Conservation (phyloP, 2,329 filamentous ascomycete genomes). For the Beauveria varroae region DNA sequence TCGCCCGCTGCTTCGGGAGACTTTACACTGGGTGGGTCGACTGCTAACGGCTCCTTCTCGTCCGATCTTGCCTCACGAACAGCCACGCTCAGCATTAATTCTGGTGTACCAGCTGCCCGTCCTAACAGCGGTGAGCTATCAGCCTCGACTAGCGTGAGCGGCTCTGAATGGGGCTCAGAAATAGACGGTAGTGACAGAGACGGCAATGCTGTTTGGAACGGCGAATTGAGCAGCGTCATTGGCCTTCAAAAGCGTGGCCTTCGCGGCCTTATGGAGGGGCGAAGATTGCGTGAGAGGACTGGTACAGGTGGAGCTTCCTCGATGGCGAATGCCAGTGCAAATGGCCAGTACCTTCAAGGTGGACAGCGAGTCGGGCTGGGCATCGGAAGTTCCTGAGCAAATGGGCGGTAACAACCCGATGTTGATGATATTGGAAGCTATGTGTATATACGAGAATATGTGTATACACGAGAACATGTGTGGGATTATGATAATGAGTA, state of each 20-base stretch:
- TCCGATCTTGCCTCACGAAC: slow-evolving; percentile 27
- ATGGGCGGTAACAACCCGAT: slow-evolving; percentile 5
- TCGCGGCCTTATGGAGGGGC: slow-evolving; percentile 87
- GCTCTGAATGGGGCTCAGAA: slow-evolving; percentile 51
- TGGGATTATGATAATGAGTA: not conserved
- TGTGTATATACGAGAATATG: slow-evolving; percentile 8
- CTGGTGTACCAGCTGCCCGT: slow-evolving; percentile 26
- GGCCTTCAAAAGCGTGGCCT: slow-evolving; percentile 91
- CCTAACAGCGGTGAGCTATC: slow-evolving; percentile 42
- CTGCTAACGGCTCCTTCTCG: slow-evolving; percentile 21
- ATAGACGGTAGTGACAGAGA: slow-evolving; percentile 43
- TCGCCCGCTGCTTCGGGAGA: slow-evolving; percentile 26
- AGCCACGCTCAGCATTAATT: slow-evolving; percentile 42
- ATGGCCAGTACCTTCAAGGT: slow-evolving; percentile 20
- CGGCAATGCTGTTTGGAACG: slow-evolving; percentile 57
- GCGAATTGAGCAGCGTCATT: slow-evolving; percentile 81
- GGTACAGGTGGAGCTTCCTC: slow-evolving; percentile 31
- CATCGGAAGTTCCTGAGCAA: slow-evolving; percentile 38
- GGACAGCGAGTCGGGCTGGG: slow-evolving; percentile 42
- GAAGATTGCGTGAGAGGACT: slow-evolving; percentile 70
- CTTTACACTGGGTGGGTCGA: slow-evolving; percentile 26
- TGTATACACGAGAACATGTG: not conserved
- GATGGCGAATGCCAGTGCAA: slow-evolving; percentile 22
- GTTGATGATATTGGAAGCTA: slow-evolving; percentile 8
- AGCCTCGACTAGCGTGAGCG: slow-evolving; percentile 42